Evolutionary conservation across 2,329 filamentous ascomycete genomes (phyloP), one percentile per base, ranked within the genome.

Genomic region (Ophiostoma novo-ulmi): DNA sequence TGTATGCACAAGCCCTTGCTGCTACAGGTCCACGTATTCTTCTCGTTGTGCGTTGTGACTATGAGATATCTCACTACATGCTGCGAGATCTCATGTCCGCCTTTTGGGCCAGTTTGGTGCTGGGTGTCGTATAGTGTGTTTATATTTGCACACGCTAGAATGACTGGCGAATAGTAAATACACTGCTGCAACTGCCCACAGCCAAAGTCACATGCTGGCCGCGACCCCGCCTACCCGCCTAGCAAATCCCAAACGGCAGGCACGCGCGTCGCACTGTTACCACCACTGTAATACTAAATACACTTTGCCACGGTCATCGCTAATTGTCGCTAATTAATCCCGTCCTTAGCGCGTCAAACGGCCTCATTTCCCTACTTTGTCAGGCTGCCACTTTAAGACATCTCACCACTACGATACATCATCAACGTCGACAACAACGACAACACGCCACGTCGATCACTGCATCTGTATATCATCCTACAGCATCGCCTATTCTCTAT

Each of bases 211-310:
- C 61, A 64, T 64, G 61, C 58, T 20, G 22, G 61, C 61, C 35
- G 35, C 35, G 35, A 64, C 61, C 61, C 61, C 61, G 61, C 61
- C 58, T 64, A 64, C 35, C 61, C 61, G 61, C 61, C 31, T 38
- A 38, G 20, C 17, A 61, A 31, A 31, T 31, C 31, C 31, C 31
- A 31, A 31, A 58, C 20, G 52, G 52, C 52, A 58, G 52, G 52
- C 52, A 58, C 52, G 22, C 52, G 52, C n/a, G 52, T 11, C 52
- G 6, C 6, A 22, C 7, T 20, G 48, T 31, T 31, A 31, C 31
- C 3, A 31, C 31, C 31, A 22, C 55, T n/a, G 26, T 26, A 52
- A 52, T 39, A 48, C 44, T 48, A 48, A 48, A n/a, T 48, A 48
- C 44, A 48, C 44, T 48, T 48, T 48, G 44, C 44, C 44, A 48